A percentile compares a stretch with the other conserved stretches of the same genome.
Evolutionary conservation across 2,329 filamentous ascomycete genomes (phyloP).

Genomic region (Onygenales sp.): DNA sequence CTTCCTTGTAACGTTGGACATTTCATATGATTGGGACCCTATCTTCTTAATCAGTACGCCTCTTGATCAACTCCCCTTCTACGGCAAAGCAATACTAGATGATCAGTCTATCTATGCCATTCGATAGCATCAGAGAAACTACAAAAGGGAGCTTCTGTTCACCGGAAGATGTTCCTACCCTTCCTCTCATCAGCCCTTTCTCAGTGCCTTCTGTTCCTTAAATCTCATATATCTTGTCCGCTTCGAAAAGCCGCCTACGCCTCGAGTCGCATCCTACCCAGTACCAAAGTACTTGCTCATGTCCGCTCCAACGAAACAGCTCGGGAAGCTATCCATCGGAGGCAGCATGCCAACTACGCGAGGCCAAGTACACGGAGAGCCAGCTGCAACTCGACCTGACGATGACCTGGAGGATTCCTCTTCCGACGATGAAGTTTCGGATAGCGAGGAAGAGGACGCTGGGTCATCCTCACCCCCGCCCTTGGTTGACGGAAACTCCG

Average conservation of each 20-base stretch:
- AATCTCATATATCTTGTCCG: not conserved
- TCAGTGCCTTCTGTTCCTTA: not conserved
- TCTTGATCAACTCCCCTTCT: not conserved
- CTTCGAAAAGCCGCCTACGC: too few species aligned
- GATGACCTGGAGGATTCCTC: constrained; percentile 12
- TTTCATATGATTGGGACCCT: not conserved
- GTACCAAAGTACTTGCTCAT: constrained; percentile 18
- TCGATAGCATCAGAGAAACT: not conserved
- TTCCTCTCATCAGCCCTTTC: not conserved
- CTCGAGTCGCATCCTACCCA: constrained; percentile 1
- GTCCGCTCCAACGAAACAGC: constrained; percentile 31
- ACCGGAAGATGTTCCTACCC: not conserved
- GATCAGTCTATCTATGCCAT: not conserved
- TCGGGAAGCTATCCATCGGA: constrained; percentile 30
- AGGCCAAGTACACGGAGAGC: constrained; percentile 17
- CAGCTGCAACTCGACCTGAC: constrained; percentile 10
- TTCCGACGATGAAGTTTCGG: constrained; percentile 15
- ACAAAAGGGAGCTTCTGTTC: not conserved
- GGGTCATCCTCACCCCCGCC: not conserved
- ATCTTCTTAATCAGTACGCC: not conserved
- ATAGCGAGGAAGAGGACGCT: constrained; percentile 7
- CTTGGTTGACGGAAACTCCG: constrained; percentile 7
- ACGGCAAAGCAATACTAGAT: constrained; percentile 1
- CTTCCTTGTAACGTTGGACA: not conserved
- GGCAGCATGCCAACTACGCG: constrained; percentile 23